These are phyloP conservation scores for Oleoguttula mirabilis DNA, from an alignment of 495 filamentous ascomycete genomes.

Conservation along the genomic window DNA sequence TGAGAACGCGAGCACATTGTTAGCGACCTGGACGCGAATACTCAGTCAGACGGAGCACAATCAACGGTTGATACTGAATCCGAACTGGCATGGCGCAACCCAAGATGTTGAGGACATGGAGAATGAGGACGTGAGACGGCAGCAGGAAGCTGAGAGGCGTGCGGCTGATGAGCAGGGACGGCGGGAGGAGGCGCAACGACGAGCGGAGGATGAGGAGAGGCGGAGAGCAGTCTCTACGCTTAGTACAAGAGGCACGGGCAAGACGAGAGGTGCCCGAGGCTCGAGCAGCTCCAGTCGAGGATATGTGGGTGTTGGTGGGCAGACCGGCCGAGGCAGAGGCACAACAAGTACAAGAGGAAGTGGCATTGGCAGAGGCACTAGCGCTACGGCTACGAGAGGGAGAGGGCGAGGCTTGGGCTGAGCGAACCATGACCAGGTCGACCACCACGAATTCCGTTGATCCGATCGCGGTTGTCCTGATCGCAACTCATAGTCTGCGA, in stretches of 20 bases:
- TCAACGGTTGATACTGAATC: conserved; percentile 78
- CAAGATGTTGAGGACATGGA: conserved; percentile 76
- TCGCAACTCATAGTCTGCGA: too few species aligned
- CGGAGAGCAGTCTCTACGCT: conserved; percentile 38
- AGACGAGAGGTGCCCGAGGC: conserved; percentile 35
- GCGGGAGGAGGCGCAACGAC: conserved; percentile 54
- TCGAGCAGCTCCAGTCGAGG: conserved; percentile 32
- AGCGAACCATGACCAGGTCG: too few species aligned
- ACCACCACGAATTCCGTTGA: too few species aligned
- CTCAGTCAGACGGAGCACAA: conserved; percentile 95
- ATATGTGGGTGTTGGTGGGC: conserved; percentile 37
- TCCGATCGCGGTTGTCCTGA: too few species aligned
- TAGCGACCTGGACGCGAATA: conserved; percentile 92
- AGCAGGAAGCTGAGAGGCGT: conserved; percentile 62
- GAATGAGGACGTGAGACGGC: conserved; percentile 55
- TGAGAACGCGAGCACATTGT: conserved; percentile 75
- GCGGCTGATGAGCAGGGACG: conserved; percentile 63
- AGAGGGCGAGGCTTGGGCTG: conserved; percentile 19
- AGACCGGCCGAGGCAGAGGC: conserved; percentile 30
- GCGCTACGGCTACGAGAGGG: conserved; percentile 20
- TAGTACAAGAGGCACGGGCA: conserved; percentile 26
- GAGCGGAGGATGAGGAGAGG: conserved; percentile 62
- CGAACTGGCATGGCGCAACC: conserved; percentile 76
- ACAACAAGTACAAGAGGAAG: conserved; percentile 38
- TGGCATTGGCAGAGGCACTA: conserved; percentile 38